Evolutionary conservation across 257 asterid genomes (phyloP).

Genomic region (Nicotiana attenuata): DNA sequence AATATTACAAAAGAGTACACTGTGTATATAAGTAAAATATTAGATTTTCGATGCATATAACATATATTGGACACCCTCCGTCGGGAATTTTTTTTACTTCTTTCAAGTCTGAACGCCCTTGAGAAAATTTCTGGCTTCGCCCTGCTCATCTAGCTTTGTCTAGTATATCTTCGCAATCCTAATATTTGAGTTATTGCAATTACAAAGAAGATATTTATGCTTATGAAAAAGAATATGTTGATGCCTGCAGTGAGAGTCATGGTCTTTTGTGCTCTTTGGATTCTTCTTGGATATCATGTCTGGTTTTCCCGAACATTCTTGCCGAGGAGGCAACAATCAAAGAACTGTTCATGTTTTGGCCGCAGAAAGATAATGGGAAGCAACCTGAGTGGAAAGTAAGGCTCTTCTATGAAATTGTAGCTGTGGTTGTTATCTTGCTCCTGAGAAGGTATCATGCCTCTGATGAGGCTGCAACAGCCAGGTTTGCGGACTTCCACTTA

Average conservation of each 20-base stretch:
- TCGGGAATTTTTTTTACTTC: too few relatives aligned
- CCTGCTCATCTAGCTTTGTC: neutral
- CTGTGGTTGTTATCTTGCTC: conserved; percentile 52
- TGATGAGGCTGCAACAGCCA: conserved; percentile 95
- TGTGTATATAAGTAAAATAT: too few relatives aligned
- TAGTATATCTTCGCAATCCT: neutral
- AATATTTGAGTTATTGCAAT: neutral
- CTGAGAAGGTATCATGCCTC: conserved; percentile 88
- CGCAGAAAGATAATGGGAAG: conserved; percentile 82
- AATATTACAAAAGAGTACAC: too few relatives aligned
- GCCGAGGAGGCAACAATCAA: conserved; percentile 96
- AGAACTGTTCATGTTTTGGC: conserved; percentile 95
- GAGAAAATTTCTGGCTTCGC: neutral
- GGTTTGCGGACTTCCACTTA: conserved; percentile 35
- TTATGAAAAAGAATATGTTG: neutral
- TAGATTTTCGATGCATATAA: too few relatives aligned
- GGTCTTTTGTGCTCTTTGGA: conserved; percentile 64
- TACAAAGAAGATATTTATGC: neutral
- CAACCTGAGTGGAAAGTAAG: conserved; percentile 89
- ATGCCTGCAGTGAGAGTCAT: conserved; percentile 64
- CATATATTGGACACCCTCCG: too few relatives aligned
- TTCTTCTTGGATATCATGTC: conserved; percentile 72
- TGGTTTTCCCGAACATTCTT: conserved; percentile 98
- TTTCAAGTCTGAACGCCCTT: too few relatives aligned
- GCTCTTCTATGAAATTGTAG: conserved; percentile 58